Conservation (phyloP, 345 rosid species). For the Raphanus raphanistrum region DNA sequence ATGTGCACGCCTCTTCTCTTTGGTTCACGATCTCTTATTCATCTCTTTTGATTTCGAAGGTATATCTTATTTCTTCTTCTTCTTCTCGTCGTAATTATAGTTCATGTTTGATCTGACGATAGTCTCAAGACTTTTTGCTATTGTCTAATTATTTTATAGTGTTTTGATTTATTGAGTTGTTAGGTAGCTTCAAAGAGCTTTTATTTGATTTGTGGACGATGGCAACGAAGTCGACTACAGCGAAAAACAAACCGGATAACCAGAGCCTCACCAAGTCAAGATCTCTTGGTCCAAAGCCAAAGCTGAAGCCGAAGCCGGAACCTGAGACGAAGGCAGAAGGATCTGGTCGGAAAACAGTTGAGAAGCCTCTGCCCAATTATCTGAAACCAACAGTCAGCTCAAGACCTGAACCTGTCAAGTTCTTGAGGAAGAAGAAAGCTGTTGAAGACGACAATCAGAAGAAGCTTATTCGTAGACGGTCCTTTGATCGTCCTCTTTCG, state of each 20-base stretch:
- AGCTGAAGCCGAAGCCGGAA: slow-evolving; percentile 24
- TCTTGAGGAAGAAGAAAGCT: slow-evolving; percentile 40
- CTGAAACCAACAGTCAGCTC: slow-evolving; percentile 64
- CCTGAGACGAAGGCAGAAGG: slow-evolving; percentile 22
- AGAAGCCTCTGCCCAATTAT: slow-evolving; percentile 51
- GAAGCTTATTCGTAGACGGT: slow-evolving; percentile 62
- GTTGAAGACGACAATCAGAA: slow-evolving; percentile 43
- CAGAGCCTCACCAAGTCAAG: slow-evolving; percentile 42
- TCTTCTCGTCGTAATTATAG: neutral
- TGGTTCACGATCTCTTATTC: slow-evolving; percentile 13
- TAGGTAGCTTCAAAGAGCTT: slow-evolving; percentile 5
- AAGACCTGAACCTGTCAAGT: slow-evolving; percentile 43
- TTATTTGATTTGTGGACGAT: slow-evolving; percentile 18
- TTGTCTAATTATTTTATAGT: neutral
- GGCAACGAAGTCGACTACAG: slow-evolving; percentile 46
- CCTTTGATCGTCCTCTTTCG: slow-evolving; percentile 66
- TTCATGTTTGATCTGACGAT: neutral
- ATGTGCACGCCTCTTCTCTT: slow-evolving; percentile 37
- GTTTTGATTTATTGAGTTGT: neutral
- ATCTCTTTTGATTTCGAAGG: slow-evolving; percentile 31
- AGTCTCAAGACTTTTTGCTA: neutral
- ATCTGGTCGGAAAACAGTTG: slow-evolving; percentile 26
- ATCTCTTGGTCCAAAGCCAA: slow-evolving; percentile 31
- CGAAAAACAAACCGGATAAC: slow-evolving; percentile 30
- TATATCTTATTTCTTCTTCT: slow-evolving; percentile 7